Evolutionary conservation across 139 green algal genomes (phyloP), one percentile per base, ranked within the genome.

Genomic region (Chlamydomonas sphaeroides): DNA sequence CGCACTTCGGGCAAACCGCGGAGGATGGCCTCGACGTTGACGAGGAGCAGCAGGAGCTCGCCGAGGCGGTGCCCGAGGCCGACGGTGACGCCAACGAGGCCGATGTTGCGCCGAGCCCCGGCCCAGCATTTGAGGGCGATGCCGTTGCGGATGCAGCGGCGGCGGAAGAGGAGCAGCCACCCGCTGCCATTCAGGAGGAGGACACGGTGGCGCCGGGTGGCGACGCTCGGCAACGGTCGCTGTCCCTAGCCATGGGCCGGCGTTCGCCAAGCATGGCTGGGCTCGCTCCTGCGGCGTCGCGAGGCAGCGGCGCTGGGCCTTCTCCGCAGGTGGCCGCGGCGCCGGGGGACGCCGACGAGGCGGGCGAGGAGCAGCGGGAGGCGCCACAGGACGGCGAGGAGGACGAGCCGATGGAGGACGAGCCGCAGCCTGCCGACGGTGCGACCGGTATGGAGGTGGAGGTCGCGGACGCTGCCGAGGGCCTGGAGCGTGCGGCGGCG

Each of bases 151-250:
- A n/a, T n/a, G n/a, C n/a, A n/a, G n/a, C n/a, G 45, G 45, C 45
- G 11, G 45, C 45, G 45, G 45, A 10, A 10, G 45, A 10, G 45
- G 45, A 10, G 45, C 45, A 10, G 45, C 45, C 45, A 53, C 45
- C 45, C 45, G 10, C 45, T 53, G 45, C 45, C 45, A 53, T 53
- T 53, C 11, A 14, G 45, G 45, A 10, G 45, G 14, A 14, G 45
- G 14, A 53, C 45, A 53, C 45, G 45, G 11, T 14, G 14, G 45
- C 30, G 36, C 4, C 14, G 11, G 53, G 41, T 45, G 72, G 28
- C 26, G 72, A 79, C 51, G 4, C 30, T 26, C 74, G 74, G 28
- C 66, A 70, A 32, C 39, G 74, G 5, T 80, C 74, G 59, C 42
- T 80, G 1, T 80, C 74, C 0, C 57, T 80, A 2, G 38, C 74